phyloP scores from a whole-genome alignment of 2,329 filamentous ascomycete genomes.

The Clonostachys rhizophaga region DNA sequence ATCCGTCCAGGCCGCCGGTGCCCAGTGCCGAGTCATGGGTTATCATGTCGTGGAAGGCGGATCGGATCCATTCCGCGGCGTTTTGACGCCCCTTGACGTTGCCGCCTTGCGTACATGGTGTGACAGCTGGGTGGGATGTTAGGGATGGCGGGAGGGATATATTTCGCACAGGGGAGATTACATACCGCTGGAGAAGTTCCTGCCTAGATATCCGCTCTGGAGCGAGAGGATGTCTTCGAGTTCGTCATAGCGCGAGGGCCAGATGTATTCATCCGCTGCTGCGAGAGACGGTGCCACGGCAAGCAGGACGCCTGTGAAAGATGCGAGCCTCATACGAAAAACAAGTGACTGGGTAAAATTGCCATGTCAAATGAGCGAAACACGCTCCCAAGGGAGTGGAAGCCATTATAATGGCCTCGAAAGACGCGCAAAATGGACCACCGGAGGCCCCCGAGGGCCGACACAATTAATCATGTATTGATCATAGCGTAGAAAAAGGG shows the following conservation, averaged over 20 bases:
- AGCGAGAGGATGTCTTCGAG: slow-evolving; percentile 12
- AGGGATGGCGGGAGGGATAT: not conserved
- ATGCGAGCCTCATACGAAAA: too few relatives aligned
- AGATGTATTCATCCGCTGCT: slow-evolving; percentile 7
- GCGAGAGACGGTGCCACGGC: not conserved
- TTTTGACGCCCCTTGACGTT: slow-evolving; percentile 13
- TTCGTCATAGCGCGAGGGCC: slow-evolving; percentile 11
- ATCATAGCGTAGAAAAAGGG: too few relatives aligned
- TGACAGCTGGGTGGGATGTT: slow-evolving; percentile 4
- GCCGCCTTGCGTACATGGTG: slow-evolving; percentile 10
- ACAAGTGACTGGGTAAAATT: too few relatives aligned
- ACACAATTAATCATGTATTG: too few relatives aligned
- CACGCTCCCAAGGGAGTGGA: too few relatives aligned
- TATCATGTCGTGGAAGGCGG: slow-evolving; percentile 21
- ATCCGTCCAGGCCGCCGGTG: slow-evolving; percentile 20
- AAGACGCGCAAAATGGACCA: too few relatives aligned
- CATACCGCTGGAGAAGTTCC: slow-evolving; percentile 12
- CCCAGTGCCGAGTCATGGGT: slow-evolving; percentile 16
- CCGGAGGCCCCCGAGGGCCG: too few relatives aligned
- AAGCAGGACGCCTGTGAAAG: too few relatives aligned
- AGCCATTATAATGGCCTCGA: too few relatives aligned
- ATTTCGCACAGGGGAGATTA: not conserved
- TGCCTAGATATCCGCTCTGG: slow-evolving; percentile 10
- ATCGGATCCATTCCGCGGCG: slow-evolving; percentile 22
- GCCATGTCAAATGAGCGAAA: too few relatives aligned